Percentiles rank a stretch among this genome's conserved stretches.
These are phyloP conservation scores for Cryphonectria radicalis DNA, from an alignment of 2,329 filamentous ascomycete genomes.

Conservation along the genomic window DNA sequence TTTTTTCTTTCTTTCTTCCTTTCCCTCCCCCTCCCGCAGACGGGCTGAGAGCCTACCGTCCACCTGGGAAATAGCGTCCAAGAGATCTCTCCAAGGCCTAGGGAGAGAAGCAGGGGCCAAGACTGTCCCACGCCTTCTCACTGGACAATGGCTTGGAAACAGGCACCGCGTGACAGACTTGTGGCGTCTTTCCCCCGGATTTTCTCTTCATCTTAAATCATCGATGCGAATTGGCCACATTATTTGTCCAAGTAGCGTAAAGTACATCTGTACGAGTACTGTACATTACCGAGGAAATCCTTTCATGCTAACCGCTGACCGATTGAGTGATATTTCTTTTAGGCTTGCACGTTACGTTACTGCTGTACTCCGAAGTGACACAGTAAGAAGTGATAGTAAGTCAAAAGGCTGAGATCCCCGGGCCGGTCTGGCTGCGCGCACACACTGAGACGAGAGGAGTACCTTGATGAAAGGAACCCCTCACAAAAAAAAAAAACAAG, in stretches of 20 bases:
- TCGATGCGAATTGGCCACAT: neutral
- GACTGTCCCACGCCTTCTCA: neutral
- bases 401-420: neutral
- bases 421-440: neutral
- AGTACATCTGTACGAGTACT: neutral
- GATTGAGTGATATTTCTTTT: neutral
- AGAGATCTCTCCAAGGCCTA: neutral
- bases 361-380: neutral
- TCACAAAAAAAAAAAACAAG: neutral
- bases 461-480: neutral
- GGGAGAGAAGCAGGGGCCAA: neutral
- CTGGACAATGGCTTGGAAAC: neutral
- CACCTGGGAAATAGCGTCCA: neutral
- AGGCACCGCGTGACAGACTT: neutral
- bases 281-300: neutral
- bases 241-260: neutral
- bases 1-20: neutral
- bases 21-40: too few relatives aligned
- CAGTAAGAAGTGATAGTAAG: neutral
- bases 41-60: neutral
- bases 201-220: neutral
- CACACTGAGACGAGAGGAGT: neutral
- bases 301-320: neutral
- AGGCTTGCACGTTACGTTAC: neutral
- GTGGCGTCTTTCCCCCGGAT: neutral